Percentiles rank a stretch among this genome's conserved stretches.
Evolutionary conservation across 2,329 filamentous ascomycete species (phyloP).

Genomic region (Lasiodiplodia sp.): DNA sequence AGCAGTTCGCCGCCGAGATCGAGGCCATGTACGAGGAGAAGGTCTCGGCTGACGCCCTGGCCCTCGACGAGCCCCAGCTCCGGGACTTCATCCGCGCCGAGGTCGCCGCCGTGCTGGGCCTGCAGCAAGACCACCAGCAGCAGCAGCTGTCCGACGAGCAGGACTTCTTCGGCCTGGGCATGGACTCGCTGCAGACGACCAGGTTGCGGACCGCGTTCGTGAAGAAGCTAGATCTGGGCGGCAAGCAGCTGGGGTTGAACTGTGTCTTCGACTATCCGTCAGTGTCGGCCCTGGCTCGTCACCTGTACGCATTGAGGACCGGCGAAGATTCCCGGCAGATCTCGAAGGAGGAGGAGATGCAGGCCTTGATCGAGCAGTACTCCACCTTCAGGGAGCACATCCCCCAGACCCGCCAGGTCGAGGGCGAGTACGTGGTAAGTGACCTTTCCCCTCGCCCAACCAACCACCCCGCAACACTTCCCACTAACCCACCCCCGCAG

Average conservation of each 20-base stretch:
- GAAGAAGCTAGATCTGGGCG: conserved; percentile 58
- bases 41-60: conserved; percentile 34
- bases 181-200: conserved; percentile 67
- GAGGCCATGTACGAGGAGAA: conserved; percentile 51
- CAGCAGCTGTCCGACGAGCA: conserved; percentile 29
- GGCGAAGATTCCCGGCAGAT: conserved; percentile 45
- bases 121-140: conserved; percentile 30
- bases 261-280: conserved; percentile 66
- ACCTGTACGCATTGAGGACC: conserved; percentile 54
- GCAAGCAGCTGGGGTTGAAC: conserved; percentile 59
- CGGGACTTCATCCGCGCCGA: conserved; percentile 39
- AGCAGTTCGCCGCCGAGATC: conserved; percentile 58
- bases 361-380: conserved; percentile 55
- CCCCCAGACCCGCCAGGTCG: conserved; percentile 29
- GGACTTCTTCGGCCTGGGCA: conserved; percentile 66
- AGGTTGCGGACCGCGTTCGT: conserved; percentile 62
- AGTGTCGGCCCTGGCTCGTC: conserved; percentile 54
- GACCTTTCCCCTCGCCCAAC: background rate
- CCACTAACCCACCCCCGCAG: conserved; percentile 38
- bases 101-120: conserved; percentile 36
- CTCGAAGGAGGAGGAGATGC: conserved; percentile 54
- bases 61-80: conserved; percentile 41
- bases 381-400: conserved; percentile 45
- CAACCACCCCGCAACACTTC: conserved; percentile 31
- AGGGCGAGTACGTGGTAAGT: conserved; percentile 33